Evolutionary conservation across 495 filamentous ascomycete genomes (phyloP).

Genomic region (Tuber umbilicatum): DNA sequence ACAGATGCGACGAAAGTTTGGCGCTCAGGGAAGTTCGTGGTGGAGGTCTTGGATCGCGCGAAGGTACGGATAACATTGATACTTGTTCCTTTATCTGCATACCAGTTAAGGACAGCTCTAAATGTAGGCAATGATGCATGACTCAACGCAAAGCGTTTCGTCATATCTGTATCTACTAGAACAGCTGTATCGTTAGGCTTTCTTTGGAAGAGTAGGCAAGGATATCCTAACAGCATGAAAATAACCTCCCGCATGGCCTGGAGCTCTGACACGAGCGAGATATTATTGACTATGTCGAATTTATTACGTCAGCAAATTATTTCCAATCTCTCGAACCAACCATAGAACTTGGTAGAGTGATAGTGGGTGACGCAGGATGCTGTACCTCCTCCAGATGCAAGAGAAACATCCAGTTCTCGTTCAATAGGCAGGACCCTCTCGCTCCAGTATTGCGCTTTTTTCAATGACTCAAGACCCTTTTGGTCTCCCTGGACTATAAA

Average conservation of each 20-base stretch:
- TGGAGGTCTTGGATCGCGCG: not conserved
- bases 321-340: not conserved
- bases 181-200: slow-evolving; percentile 41
- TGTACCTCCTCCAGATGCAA: slow-evolving; percentile 43
- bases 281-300: slow-evolving; percentile 42
- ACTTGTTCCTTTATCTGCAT: slow-evolving; percentile 43
- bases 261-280: slow-evolving; percentile 58
- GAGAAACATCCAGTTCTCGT: slow-evolving; percentile 41
- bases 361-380: slow-evolving; percentile 27
- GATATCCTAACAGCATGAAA: slow-evolving; percentile 76
- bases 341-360: not conserved
- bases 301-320: slow-evolving; percentile 30
- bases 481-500: slow-evolving; percentile 25
- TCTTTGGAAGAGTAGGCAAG: slow-evolving; percentile 62
- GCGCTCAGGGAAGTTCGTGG: slow-evolving; percentile 23
- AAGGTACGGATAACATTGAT: slow-evolving; percentile 46
- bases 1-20: slow-evolving; percentile 33
- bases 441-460: slow-evolving; percentile 39
- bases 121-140: slow-evolving; percentile 42
- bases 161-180: slow-evolving; percentile 15
- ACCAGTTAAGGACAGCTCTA: slow-evolving; percentile 36
- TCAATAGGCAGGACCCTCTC: slow-evolving; percentile 42
- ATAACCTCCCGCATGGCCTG: slow-evolving; percentile 70
- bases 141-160: slow-evolving; percentile 39
- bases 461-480: slow-evolving; percentile 28